Conservation (phyloP, 805 yeast species). For the Kurtzmaniella fragi region DNA sequence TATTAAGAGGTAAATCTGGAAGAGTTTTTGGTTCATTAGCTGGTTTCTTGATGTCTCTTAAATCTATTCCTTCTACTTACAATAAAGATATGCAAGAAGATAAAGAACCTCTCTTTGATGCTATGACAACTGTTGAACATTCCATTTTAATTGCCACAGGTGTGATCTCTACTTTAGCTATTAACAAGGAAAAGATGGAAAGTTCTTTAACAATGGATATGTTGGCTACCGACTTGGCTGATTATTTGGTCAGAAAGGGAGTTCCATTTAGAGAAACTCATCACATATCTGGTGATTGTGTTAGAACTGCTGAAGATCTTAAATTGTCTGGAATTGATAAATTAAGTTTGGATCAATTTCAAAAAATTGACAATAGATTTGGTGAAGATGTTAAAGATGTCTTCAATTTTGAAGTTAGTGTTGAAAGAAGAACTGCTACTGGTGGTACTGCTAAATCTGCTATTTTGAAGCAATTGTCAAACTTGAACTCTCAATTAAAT, state of each 20-base stretch:
- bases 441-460: constrained; percentile 97
- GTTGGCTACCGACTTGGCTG: constrained; percentile 98
- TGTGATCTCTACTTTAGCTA: constrained; percentile 79
- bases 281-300: constrained; percentile 98
- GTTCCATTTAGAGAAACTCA: constrained; percentile 99
- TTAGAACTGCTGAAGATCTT: constrained; percentile 78
- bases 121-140: constrained; percentile 85
- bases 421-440: constrained; percentile 92
- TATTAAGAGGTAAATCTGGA: constrained; percentile 94
- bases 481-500: constrained; percentile 20
- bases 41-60: constrained; percentile 94
- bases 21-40: constrained; percentile 93
- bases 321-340: constrained; percentile 81
- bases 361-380: constrained; percentile 76
- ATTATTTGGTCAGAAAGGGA: constrained; percentile 93
- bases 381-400: constrained; percentile 73
- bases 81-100: constrained; percentile 99
- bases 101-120: constrained; percentile 96
- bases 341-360: constrained; percentile 70
- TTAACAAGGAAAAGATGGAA: constrained; percentile 72
- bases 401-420: constrained; percentile 90
- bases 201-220: constrained; percentile 95
- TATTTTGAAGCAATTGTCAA: constrained; percentile 65
- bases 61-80: constrained; percentile 96
- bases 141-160: constrained; percentile 94